These are phyloP conservation scores for Marasmius fiardii DNA, from an alignment of 1,284 basidiomycete species.

Conservation along the genomic window DNA sequence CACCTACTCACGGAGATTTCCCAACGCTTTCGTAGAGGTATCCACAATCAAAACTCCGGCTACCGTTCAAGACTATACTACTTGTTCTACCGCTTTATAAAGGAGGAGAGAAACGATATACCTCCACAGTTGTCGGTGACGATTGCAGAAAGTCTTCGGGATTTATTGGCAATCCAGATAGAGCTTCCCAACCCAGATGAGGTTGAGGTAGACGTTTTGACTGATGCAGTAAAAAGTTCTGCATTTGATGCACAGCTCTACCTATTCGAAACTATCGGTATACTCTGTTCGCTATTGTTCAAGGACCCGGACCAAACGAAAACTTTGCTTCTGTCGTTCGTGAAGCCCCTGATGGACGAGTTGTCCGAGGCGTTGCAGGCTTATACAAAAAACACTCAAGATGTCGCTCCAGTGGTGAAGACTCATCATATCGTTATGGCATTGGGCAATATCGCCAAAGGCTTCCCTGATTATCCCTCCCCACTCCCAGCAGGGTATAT, in stretches of 20 bases:
- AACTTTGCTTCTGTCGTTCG: slow-evolving; percentile 71
- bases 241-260: slow-evolving; percentile 92
- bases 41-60: slow-evolving; percentile 75
- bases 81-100: slow-evolving; percentile 92
- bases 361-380: slow-evolving; percentile 69
- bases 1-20: background rate
- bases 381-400: slow-evolving; percentile 51
- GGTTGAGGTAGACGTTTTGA: slow-evolving; percentile 64
- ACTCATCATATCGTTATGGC: slow-evolving; percentile 98
- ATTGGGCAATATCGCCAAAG: slow-evolving; percentile 92
- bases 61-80: slow-evolving; percentile 87
- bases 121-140: slow-evolving; percentile 68
- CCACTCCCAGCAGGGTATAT: slow-evolving; percentile 63
- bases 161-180: slow-evolving; percentile 63
- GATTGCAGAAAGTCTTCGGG: slow-evolving; percentile 75
- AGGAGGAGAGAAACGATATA: slow-evolving; percentile 80
- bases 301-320: slow-evolving; percentile 72
- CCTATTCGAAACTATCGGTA: slow-evolving; percentile 91
- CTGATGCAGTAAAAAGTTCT: slow-evolving; percentile 77
- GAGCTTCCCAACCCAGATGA: slow-evolving; percentile 68
- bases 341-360: slow-evolving; percentile 79
- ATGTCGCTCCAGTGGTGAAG: slow-evolving; percentile 76
- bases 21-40: slow-evolving; percentile 56
- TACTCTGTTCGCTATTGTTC: slow-evolving; percentile 76
- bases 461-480: slow-evolving; percentile 88